These are phyloP conservation scores for Yarrowia sp. DNA, from an alignment of 805 yeast species.

Conservation along the genomic window DNA sequence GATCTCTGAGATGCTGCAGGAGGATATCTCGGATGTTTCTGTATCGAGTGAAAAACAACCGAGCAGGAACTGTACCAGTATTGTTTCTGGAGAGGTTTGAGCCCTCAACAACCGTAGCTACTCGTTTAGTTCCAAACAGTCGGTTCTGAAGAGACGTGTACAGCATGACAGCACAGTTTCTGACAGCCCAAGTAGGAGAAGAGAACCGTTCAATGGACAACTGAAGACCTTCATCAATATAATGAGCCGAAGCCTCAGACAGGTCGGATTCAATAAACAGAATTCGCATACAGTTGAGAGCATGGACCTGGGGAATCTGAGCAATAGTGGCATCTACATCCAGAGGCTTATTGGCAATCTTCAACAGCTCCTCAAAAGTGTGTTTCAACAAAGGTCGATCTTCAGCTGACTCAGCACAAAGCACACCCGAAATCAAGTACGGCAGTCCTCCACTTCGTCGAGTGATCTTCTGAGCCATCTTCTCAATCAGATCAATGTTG, in stretches of 20 bases:
- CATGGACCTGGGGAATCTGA: slow-evolving; percentile 83
- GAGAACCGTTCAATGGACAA: slow-evolving; percentile 63
- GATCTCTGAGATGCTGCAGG: slow-evolving; percentile 37
- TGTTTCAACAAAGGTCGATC: slow-evolving; percentile 45
- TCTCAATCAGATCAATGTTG: slow-evolving; percentile 53
- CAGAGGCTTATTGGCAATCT: slow-evolving; percentile 55
- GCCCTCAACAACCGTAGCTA: slow-evolving; percentile 28
- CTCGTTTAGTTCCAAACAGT: slow-evolving; percentile 62
- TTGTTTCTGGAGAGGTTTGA: slow-evolving; percentile 31
- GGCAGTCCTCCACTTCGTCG: slow-evolving; percentile 95
- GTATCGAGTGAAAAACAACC: slow-evolving; percentile 68
- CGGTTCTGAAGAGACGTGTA: slow-evolving; percentile 81
- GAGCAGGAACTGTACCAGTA: slow-evolving; percentile 46
- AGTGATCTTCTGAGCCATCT: slow-evolving; percentile 67
- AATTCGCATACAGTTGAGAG: slow-evolving; percentile 78
- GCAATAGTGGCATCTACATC: slow-evolving; percentile 41
- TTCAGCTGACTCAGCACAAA: slow-evolving; percentile 49
- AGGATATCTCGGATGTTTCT: slow-evolving; percentile 53
- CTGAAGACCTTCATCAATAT: slow-evolving; percentile 56
- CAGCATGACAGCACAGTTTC: slow-evolving; percentile 92
- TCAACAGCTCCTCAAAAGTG: slow-evolving; percentile 53
- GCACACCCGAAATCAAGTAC: slow-evolving; percentile 66
- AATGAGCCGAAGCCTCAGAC: slow-evolving; percentile 51
- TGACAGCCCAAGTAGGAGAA: slow-evolving; percentile 73
- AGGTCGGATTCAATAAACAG: slow-evolving; percentile 70